Evolutionary conservation across 768 basidiomycete genomes (phyloP), one percentile per base, ranked within the genome.

Genomic region (Suillus cothurnatus): DNA sequence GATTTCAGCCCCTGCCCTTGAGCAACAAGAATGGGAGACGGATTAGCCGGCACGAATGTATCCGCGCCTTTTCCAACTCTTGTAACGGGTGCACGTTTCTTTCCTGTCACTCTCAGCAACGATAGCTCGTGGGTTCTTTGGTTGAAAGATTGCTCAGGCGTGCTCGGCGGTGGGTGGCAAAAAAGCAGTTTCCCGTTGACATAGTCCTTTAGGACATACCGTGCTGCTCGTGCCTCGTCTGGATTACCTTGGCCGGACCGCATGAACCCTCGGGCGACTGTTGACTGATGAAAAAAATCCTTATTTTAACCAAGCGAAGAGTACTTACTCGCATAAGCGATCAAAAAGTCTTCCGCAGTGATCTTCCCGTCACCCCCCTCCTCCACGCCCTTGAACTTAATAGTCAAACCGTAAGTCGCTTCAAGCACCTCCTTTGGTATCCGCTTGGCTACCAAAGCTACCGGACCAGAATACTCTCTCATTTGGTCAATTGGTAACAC

Each of bases 401-500:
- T 92, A 6, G 81, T 80, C 61, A 99, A 79, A 11, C 97, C 97
- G 72, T 99, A 99, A 5, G 85, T 90, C 12, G 89, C 89, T 76
- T 98, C 95, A n/a, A 99, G 76, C 14, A 98, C 89, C 57, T 86
- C 84, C 71, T 85, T 88, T 31, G 94, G 93, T 67, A 99, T 84
- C 56, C 95, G 82, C 71, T 88, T 85, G 50, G 87, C 88, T 4
- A 99, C 82, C 61, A 99, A 78, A 8, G 90, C 81, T 11, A 87
- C 83, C 0, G 97, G 97, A 0, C 91, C 97, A 0, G 89, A 94
- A 73, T 95, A 85, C 76, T 99, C 97, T 69, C 92, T 85, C 84
- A 99, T 87, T 77, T 99, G 97, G 74, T 99, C 97, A 69, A 99
- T 98, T 0, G 97, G 97, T 62, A 99, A 78, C 2, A 99, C 95